A percentile compares a stretch with the other conserved stretches of the same genome.
These are phyloP conservation scores for Fusarium abutilonis DNA, from an alignment of 2,329 filamentous ascomycete species.

Conservation along the genomic window DNA sequence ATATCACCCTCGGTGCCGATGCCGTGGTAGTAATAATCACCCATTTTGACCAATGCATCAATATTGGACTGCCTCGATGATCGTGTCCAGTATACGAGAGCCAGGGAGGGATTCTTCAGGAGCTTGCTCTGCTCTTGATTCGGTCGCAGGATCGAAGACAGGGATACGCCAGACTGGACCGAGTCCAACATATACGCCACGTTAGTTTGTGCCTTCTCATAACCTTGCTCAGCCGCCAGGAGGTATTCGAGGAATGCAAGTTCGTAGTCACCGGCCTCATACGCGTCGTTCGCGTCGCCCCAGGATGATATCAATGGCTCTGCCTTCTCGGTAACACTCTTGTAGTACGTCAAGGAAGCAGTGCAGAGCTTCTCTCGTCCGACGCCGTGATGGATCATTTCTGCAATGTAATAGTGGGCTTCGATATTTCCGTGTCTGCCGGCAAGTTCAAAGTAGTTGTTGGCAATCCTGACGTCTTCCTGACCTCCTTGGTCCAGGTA, in stretches of 20 bases:
- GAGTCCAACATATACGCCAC: conserved; percentile 88
- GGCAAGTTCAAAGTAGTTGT: conserved; percentile 88
- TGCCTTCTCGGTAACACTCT: conserved; percentile 77
- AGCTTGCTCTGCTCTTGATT: conserved; percentile 49
- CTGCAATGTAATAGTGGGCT: conserved; percentile 90
- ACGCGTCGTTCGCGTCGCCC: conserved; percentile 83
- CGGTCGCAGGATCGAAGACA: conserved; percentile 60
- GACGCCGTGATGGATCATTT: conserved; percentile 83
- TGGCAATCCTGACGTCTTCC: conserved; percentile 78
- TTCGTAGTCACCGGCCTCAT: conserved; percentile 80
- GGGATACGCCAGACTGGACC: conserved; percentile 60
- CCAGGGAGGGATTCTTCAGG: conserved; percentile 67
- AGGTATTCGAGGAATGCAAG: conserved; percentile 83
- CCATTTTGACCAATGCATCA: conserved; percentile 96
- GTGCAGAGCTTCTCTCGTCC: conserved; percentile 82
- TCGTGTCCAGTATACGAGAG: conserved; percentile 92
- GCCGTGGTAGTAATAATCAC: conserved; percentile 92
- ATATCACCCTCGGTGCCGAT: conserved; percentile 76
- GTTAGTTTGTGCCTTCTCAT: conserved; percentile 89
- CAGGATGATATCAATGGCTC: conserved; percentile 81
- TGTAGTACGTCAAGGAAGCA: conserved; percentile 83
- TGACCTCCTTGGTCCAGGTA: conserved; percentile 83
- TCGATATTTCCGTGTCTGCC: conserved; percentile 85
- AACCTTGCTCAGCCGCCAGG: conserved; percentile 91
- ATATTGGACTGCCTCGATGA: conserved; percentile 93